phyloP scores from a whole-genome alignment of 2,329 filamentous ascomycete genomes.

The Fusarium sp. region DNA sequence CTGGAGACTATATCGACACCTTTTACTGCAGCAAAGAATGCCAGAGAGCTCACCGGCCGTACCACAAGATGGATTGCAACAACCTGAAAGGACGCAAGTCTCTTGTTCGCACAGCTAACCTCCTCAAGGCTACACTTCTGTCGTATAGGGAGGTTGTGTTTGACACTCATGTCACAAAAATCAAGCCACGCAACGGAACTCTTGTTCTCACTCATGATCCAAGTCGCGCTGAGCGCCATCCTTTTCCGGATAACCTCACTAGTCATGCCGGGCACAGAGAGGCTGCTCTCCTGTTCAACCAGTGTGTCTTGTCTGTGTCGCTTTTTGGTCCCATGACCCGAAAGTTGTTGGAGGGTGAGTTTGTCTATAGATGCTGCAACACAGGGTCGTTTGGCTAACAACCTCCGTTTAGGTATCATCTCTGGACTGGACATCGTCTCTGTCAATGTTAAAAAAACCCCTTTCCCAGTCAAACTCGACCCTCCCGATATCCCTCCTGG shows the following conservation, averaged over 20 bases:
- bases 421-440: neutral
- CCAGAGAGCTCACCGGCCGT: constrained; percentile 9
- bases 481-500: constrained; percentile 13
- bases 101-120: constrained; percentile 6
- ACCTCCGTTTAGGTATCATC: neutral
- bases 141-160: constrained; percentile 19
- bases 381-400: neutral
- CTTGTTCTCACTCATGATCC: constrained; percentile 12
- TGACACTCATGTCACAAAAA: constrained; percentile 3
- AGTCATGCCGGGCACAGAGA: constrained; percentile 14
- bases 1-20: constrained; percentile 11
- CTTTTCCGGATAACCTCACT: constrained; percentile 18
- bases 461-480: constrained; percentile 10
- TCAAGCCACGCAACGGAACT: neutral
- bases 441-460: constrained; percentile 4
- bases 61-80: constrained; percentile 19
- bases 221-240: neutral
- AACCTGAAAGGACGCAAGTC: constrained; percentile 13
- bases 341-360: constrained; percentile 10
- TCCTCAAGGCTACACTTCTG: constrained; percentile 24
- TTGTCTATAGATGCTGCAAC: no score
- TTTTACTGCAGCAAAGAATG: constrained; percentile 31
- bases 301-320: constrained; percentile 11
- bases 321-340: constrained; percentile 25
- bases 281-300: constrained; percentile 13